Percentiles rank a stretch among this genome's conserved stretches.
phyloP scores from a whole-genome alignment of 2,329 filamentous ascomycete genomes.

The Sporothrix humicola region DNA sequence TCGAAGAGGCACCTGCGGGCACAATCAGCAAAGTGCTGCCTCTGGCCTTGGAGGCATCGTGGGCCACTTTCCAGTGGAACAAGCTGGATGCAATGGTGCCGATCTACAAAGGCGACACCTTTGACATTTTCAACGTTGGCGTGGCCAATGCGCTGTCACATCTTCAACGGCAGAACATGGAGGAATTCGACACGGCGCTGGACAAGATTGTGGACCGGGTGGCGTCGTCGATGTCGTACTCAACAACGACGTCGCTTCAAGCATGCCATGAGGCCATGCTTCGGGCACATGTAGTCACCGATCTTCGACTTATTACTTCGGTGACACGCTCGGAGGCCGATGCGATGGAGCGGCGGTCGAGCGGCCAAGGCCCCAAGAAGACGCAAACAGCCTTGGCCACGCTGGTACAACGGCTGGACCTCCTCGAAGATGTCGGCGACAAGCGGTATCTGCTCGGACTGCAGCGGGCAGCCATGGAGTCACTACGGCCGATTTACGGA shows the following conservation, averaged over 20 bases:
- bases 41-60: conserved; percentile 88
- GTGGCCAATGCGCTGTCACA: conserved; percentile 72
- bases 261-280: conserved; percentile 84
- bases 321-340: neutral
- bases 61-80: conserved; percentile 84
- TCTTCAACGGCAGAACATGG: conserved; percentile 58
- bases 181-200: conserved; percentile 63
- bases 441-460: conserved; percentile 93
- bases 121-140: conserved; percentile 79
- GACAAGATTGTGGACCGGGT: conserved; percentile 71
- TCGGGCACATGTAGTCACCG: conserved; percentile 83
- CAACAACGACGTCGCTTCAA: conserved; percentile 79
- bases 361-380: conserved; percentile 48
- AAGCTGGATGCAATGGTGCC: conserved; percentile 71
- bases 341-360: conserved; percentile 47
- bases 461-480: conserved; percentile 83
- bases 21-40: conserved; percentile 71
- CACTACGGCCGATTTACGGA: conserved; percentile 71
- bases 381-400: conserved; percentile 56
- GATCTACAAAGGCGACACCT: conserved; percentile 55
- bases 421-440: conserved; percentile 85
- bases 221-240: conserved; percentile 74
- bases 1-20: conserved; percentile 47
- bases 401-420: conserved; percentile 78
- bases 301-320: conserved; percentile 76